phyloP scores from a whole-genome alignment of 1,139 yeast species.

The Magnusiomyces starmeri region DNA sequence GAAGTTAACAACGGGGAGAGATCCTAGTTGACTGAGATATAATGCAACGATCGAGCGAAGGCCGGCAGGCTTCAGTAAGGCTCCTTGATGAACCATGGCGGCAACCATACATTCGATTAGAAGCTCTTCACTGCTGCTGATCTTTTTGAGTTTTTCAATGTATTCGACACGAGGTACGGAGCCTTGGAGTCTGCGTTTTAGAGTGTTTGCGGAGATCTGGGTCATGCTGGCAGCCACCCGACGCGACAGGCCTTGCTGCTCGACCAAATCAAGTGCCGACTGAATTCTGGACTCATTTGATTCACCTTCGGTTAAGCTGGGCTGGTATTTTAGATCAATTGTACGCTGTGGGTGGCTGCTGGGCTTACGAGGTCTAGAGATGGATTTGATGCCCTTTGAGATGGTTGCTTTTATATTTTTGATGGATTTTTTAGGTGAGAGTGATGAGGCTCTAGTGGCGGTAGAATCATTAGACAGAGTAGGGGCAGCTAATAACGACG shows the following conservation, averaged over 20 bases:
- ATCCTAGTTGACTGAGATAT: slow-evolving; percentile 8
- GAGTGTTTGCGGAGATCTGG: slow-evolving; percentile 16
- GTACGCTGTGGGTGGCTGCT: too few species aligned
- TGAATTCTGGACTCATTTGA: slow-evolving; percentile 16
- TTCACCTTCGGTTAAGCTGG: too few species aligned
- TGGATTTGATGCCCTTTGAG: too few species aligned
- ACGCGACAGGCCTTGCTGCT: slow-evolving; percentile 14
- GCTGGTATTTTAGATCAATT: too few species aligned
- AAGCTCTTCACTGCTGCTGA: slow-evolving; percentile 15
- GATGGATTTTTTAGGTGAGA: too few species aligned
- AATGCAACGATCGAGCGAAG: slow-evolving; percentile 14
- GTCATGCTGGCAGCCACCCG: slow-evolving; percentile 17
- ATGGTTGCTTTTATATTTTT: too few species aligned
- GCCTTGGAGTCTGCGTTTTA: slow-evolving; percentile 17
- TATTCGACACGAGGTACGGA: slow-evolving; percentile 17
- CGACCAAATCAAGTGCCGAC: slow-evolving; percentile 17
- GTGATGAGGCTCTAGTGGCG: too few species aligned
- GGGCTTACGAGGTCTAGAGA: too few species aligned
- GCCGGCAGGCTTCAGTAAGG: slow-evolving; percentile 15
- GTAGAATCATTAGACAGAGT: too few species aligned
- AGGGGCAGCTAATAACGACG: too few species aligned
- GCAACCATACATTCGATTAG: slow-evolving; percentile 15
- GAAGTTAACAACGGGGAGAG: background rate
- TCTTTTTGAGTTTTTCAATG: slow-evolving; percentile 16
- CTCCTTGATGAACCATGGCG: slow-evolving; percentile 17